A percentile compares a stretch with the other conserved stretches of the same genome.
Conservation (phyloP, 2,329 filamentous ascomycete genomes). For the Phialophora expanda region DNA sequence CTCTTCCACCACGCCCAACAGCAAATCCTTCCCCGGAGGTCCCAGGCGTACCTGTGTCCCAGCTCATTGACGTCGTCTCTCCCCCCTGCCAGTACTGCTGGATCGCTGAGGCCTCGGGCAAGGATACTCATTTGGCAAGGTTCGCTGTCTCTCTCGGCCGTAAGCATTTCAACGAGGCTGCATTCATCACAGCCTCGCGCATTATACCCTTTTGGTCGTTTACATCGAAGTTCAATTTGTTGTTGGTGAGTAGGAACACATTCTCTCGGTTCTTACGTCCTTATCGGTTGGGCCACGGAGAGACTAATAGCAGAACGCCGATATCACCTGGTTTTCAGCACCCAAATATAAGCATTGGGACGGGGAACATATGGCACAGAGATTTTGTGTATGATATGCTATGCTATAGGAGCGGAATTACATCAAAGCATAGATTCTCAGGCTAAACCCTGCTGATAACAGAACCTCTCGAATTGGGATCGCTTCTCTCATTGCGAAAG, state of each 20-base stretch:
- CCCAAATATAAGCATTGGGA: slow-evolving; percentile 6
- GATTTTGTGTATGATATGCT: slow-evolving; percentile 2
- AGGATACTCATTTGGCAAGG: slow-evolving; percentile 3
- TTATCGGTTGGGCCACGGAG: slow-evolving; percentile 18
- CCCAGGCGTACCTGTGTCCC: background rate
- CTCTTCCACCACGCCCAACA: background rate
- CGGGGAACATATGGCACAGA: too few species aligned
- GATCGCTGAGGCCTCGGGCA: background rate
- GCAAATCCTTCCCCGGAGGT: background rate
- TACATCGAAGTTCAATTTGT: background rate
- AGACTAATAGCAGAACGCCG: slow-evolving; percentile 19
- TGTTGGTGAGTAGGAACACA: background rate
- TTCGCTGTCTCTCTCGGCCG: slow-evolving; percentile 19
- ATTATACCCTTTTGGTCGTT: slow-evolving; percentile 21
- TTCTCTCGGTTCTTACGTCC: slow-evolving; percentile 18
- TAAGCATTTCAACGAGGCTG: slow-evolving; percentile 23
- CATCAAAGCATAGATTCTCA: background rate
- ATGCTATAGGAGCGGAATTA: background rate
- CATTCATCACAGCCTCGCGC: slow-evolving; percentile 20
- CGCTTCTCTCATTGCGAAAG: background rate
- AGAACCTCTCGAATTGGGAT: background rate
- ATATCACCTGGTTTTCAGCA: background rate
- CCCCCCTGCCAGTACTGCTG: background rate
- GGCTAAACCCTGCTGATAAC: background rate
- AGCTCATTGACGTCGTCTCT: background rate